Evolutionary conservation across 768 basidiomycete genomes (phyloP).

Genomic region (Hygrocybe punicea): DNA sequence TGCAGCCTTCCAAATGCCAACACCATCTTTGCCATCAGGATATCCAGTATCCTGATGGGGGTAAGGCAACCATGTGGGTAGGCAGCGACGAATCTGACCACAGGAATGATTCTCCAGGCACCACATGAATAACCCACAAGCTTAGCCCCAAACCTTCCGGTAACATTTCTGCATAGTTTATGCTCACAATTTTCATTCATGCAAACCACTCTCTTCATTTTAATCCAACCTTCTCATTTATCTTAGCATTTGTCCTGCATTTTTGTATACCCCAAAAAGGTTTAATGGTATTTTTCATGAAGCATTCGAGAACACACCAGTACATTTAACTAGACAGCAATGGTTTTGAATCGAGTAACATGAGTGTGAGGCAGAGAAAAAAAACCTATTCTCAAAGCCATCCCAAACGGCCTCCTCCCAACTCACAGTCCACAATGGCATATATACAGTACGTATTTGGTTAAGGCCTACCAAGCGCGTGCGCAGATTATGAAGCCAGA

Average conservation of each 20-base stretch:
- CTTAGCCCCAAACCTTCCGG: neutral
- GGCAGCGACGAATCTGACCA: constrained; percentile 8
- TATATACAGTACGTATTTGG: constrained; percentile 43
- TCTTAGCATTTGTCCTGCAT: neutral
- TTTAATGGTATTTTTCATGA: no score
- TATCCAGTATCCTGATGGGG: constrained; percentile 11
- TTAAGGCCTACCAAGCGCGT: constrained; percentile 36
- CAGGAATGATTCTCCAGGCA: constrained; percentile 3
- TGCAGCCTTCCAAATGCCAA: neutral
- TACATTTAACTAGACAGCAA: no score
- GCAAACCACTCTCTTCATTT: no score
- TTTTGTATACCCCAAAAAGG: neutral
- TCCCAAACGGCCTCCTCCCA: constrained; percentile 36
- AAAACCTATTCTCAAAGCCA: constrained; percentile 38
- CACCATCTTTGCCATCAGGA: constrained; percentile 7
- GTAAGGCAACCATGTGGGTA: constrained; percentile 7
- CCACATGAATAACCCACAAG: neutral
- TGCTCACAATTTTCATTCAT: no score
- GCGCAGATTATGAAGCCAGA: constrained; percentile 36
- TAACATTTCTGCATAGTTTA: neutral
- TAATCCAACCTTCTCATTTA: no score
- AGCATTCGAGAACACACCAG: no score
- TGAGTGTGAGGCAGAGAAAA: constrained; percentile 31
- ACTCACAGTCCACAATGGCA: constrained; percentile 34
- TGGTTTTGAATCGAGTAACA: constrained; percentile 21